Evolutionary conservation across 805 yeast genomes (phyloP).

Genomic region (Candida germanica): DNA sequence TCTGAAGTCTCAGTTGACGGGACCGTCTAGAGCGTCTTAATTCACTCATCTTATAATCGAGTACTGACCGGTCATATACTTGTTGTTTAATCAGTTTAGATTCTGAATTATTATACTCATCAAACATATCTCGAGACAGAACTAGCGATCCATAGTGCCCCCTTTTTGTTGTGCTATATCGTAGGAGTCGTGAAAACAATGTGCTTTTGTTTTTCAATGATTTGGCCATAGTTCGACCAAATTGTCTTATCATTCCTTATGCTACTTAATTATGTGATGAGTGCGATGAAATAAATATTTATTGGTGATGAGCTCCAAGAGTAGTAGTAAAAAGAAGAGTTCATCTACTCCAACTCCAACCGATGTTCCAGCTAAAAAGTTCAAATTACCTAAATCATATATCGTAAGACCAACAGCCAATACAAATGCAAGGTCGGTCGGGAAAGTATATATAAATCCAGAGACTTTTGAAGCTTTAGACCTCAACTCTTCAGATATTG

Average conservation of each 20-base stretch:
- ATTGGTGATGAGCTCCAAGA: slow-evolving; percentile 12
- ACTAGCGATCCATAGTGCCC: no score
- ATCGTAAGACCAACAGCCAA: slow-evolving; percentile 36
- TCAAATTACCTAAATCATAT: slow-evolving; percentile 39
- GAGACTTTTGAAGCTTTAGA: slow-evolving; percentile 48
- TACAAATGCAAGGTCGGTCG: slow-evolving; percentile 21
- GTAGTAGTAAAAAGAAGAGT: slow-evolving; percentile 4
- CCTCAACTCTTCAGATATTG: slow-evolving; percentile 43
- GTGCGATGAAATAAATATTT: slow-evolving; percentile 1
- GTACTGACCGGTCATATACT: no score
- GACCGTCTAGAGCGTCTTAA: background rate
- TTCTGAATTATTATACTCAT: no score
- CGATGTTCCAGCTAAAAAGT: slow-evolving; percentile 23
- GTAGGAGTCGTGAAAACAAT: no score
- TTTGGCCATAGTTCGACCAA: no score
- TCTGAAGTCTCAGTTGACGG: background rate
- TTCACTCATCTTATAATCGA: background rate
- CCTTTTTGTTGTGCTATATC: no score
- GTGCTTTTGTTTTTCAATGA: no score
- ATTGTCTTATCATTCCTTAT: no score
- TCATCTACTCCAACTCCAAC: background rate
- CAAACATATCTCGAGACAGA: no score
- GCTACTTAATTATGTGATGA: no score
- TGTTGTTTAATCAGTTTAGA: no score
- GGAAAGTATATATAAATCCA: slow-evolving; percentile 41